These are phyloP conservation scores for Exutisphaerella laricina DNA, from an alignment of 2,329 filamentous ascomycete genomes.

Conservation along the genomic window DNA sequence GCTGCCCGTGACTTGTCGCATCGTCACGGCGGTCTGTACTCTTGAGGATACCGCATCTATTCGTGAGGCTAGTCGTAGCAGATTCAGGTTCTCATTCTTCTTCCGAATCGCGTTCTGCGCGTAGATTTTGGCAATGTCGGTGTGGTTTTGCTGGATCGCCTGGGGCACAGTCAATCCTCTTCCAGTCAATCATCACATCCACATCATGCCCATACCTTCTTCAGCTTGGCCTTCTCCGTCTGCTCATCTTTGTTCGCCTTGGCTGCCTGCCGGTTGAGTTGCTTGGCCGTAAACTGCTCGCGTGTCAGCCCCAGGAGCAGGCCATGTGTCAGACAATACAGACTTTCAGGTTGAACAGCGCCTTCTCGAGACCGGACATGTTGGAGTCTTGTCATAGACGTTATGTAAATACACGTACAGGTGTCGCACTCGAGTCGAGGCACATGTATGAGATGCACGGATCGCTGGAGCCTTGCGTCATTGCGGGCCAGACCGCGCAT, in stretches of 20 bases:
- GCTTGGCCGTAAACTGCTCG: slow-evolving; percentile 55
- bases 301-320: slow-evolving; percentile 1
- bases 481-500: too few species aligned
- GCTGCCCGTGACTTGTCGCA: slow-evolving; percentile 55
- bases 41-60: slow-evolving; percentile 56
- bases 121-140: slow-evolving; percentile 58
- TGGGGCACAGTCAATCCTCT: slow-evolving; percentile 24
- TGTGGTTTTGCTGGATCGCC: slow-evolving; percentile 54
- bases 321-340: slow-evolving; percentile 7
- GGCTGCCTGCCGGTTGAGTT: slow-evolving; percentile 56
- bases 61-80: slow-evolving; percentile 51
- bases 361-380: slow-evolving; percentile 58
- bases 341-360: slow-evolving; percentile 58
- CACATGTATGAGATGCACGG: too few species aligned
- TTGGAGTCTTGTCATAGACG: too few species aligned
- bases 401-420: too few species aligned
- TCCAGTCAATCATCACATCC: background rate
- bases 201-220: slow-evolving; percentile 44
- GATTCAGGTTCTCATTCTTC: slow-evolving; percentile 57
- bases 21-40: slow-evolving; percentile 60
- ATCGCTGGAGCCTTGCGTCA: too few species aligned
- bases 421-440: too few species aligned
- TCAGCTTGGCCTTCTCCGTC: slow-evolving; percentile 56
- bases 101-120: slow-evolving; percentile 60
- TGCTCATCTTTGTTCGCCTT: slow-evolving; percentile 58